These are phyloP conservation scores for Citrullus amarus DNA, from an alignment of 306 rosid genomes.

Conservation along the genomic window DNA sequence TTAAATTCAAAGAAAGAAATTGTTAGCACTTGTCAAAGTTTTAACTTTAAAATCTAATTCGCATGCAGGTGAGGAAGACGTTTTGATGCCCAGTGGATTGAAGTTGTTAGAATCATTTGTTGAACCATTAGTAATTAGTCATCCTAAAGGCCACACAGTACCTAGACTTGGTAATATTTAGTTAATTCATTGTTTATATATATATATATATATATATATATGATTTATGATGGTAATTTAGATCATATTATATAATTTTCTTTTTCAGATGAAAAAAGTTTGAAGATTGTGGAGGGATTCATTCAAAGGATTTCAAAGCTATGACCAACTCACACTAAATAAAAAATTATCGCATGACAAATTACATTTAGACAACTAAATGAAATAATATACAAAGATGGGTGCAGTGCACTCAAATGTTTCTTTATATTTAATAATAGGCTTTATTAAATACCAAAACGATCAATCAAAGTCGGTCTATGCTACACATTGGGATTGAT, in stretches of 20 bases:
- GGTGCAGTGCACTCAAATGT: too few relatives aligned
- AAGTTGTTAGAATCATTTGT: conserved; percentile 37
- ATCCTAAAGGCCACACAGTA: conserved; percentile 72
- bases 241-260: background rate
- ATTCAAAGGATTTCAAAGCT: background rate
- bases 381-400: too few relatives aligned
- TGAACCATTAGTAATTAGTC: conserved; percentile 52
- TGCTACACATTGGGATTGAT: too few relatives aligned
- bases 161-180: conserved; percentile 57
- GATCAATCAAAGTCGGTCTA: too few relatives aligned
- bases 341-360: too few relatives aligned
- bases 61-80: conserved; percentile 78
- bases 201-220: background rate
- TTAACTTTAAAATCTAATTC: too few relatives aligned
- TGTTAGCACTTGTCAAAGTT: too few relatives aligned
- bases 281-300: background rate
- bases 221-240: background rate
- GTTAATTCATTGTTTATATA: background rate
- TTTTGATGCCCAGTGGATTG: conserved; percentile 42
- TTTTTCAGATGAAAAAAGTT: background rate
- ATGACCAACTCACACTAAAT: background rate
- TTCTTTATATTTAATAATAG: too few relatives aligned
- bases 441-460: too few relatives aligned
- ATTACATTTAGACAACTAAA: too few relatives aligned
- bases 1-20: too few relatives aligned